These are phyloP conservation scores for Solanum rostratum DNA, from an alignment of 257 asterid species.

Conservation along the genomic window DNA sequence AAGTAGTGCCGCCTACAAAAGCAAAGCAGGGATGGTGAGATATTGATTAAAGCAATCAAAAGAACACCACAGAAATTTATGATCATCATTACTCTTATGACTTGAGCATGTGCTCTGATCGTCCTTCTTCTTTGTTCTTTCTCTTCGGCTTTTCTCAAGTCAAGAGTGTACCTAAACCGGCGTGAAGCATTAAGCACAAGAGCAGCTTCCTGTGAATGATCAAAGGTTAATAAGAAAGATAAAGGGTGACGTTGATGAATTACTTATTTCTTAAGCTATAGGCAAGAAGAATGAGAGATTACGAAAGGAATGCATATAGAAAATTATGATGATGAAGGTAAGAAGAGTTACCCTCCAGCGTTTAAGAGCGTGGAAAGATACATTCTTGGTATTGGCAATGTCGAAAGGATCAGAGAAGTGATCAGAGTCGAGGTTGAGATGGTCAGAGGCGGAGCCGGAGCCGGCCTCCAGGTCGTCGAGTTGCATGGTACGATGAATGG, in stretches of 20 bases:
- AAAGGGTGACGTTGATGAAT: neutral
- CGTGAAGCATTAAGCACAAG: constrained; percentile 96
- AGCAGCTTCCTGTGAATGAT: constrained; percentile 68
- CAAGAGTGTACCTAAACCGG: constrained; percentile 83
- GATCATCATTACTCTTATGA: constrained; percentile 53
- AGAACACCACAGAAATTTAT: neutral
- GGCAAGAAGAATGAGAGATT: neutral
- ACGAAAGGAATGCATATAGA: neutral
- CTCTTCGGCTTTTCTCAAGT: constrained; percentile 64
- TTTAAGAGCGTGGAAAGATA: constrained; percentile 53
- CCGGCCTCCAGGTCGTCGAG: constrained; percentile 28
- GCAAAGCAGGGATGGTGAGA: constrained; percentile 9
- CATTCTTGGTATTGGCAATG: constrained; percentile 68
- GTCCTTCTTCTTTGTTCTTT: constrained; percentile 57
- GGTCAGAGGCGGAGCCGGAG: constrained; percentile 10
- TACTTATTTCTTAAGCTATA: neutral
- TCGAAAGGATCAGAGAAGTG: constrained; percentile 72
- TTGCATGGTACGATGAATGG: neutral
- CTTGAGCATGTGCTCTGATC: constrained; percentile 98
- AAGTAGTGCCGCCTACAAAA: constrained; percentile 78
- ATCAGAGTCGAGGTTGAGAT: constrained; percentile 16
- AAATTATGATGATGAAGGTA: neutral
- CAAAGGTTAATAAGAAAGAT: constrained; percentile 5
- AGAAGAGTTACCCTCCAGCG: constrained; percentile 79
- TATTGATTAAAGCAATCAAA: neutral